Evolutionary conservation across 768 basidiomycete species (phyloP), one percentile per base, ranked within the genome.

Genomic region (Pleurotus salmoneostramineus): DNA sequence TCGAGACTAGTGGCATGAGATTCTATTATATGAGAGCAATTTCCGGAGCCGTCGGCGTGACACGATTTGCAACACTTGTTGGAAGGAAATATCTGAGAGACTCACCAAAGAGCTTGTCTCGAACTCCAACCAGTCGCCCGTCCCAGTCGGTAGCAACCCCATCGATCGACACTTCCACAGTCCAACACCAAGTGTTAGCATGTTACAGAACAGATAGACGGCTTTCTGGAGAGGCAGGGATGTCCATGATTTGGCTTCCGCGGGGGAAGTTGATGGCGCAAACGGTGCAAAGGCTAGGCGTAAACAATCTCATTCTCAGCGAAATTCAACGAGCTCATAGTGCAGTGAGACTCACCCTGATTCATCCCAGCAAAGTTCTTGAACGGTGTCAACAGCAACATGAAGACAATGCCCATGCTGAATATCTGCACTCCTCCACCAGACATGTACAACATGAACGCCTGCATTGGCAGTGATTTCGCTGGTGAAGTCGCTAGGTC

Each of bases 391-490:
- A 92, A 76, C 58, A 98, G 81, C 10, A 98, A 80, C 92, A 95
- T 95, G 67, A 93, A 88, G 17, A 98, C 89, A 69, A 95, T 95
- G 35, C 95, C 94, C 78, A 98, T 93, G 73, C 93, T 95, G 71
- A 98, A 97, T 44, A 98, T 89, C 72, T 98, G 95, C 11, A 98
- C 89, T 50, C 93, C 93, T 10, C 93, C 88, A 36, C 95, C 95
- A 17, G 94, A 95, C 91, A 98, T 96, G 82, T 98, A 98, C 35
- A 98, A 80, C 95, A 98, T 98, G 75, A 98, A 90, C 4, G 89
- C 93, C 67, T 98, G 94, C 95, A 97, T 97, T 3, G 95, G 95
- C 31, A 98, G 79, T 11, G 87, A 85, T 72, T 98, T 97, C 35
- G 91, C 92, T 0, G 95, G 95, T 3, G 83, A 76, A 50, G 87